These are phyloP conservation scores for Pythium biforme DNA, from an alignment of 352 stramenopile species.

Conservation along the genomic window DNA sequence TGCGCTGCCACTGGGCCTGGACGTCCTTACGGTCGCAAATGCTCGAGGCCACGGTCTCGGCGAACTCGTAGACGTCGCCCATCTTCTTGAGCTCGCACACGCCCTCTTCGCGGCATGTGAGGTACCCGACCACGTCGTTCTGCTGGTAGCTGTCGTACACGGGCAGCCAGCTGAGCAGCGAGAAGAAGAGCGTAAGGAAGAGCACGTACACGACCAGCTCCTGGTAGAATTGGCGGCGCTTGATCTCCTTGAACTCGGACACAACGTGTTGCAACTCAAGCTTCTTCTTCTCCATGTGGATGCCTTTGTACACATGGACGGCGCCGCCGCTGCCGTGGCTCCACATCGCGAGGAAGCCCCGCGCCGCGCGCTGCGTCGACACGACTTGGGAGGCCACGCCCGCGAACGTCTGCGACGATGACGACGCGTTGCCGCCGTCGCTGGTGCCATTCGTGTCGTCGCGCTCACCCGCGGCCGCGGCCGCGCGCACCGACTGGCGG, in stretches of 20 bases:
- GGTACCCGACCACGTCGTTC: conserved; percentile 74
- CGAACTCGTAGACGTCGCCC: conserved; percentile 78
- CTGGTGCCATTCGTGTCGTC: conserved; percentile 7
- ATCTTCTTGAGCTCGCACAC: conserved; percentile 81
- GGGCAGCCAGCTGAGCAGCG: conserved; percentile 70
- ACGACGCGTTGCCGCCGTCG: conserved; percentile 6
- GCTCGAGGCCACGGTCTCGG: conserved; percentile 41
- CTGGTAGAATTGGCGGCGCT: conserved; percentile 86
- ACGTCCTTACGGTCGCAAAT: conserved; percentile 58
- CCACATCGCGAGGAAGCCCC: conserved; percentile 80
- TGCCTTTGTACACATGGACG: conserved; percentile 72
- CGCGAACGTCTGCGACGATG: conserved; percentile 47
- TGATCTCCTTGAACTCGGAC: conserved; percentile 87
- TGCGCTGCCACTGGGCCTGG: conserved; percentile 68
- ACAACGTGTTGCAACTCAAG: conserved; percentile 70
- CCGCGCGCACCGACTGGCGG: conserved; percentile 30
- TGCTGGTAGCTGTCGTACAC: conserved; percentile 84
- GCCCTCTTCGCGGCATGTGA: conserved; percentile 78
- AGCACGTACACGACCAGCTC: conserved; percentile 84
- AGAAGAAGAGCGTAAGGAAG: conserved; percentile 79
- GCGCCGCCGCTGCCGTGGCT: conserved; percentile 40
- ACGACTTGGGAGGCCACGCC: conserved; percentile 76
- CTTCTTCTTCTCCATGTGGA: conserved; percentile 91
- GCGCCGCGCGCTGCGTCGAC: conserved; percentile 61
- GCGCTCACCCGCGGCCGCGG: background rate